A percentile compares a stretch with the other conserved stretches of the same genome.
These are phyloP conservation scores for Fusarium longipes DNA, from an alignment of 2,329 filamentous ascomycete genomes.

Conservation along the genomic window DNA sequence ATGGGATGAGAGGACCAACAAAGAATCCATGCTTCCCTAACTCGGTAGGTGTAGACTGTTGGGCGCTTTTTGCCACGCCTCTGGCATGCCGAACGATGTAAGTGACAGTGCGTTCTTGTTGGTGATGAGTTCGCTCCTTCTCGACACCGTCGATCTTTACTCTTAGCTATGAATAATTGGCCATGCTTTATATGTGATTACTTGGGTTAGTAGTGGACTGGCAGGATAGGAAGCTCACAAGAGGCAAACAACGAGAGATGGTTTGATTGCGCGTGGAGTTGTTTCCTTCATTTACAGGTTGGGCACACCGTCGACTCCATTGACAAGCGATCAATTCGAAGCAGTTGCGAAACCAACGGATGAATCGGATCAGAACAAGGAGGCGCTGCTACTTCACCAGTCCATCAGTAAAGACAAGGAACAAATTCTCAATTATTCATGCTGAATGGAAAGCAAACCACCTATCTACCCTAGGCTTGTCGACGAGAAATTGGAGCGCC, in stretches of 20 bases:
- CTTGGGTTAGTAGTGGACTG: neutral
- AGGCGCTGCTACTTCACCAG: neutral
- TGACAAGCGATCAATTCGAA: too few relatives aligned
- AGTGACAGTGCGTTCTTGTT: slow-evolving; percentile 2
- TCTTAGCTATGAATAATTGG: neutral
- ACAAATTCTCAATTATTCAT: neutral
- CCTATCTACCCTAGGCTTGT: slow-evolving; percentile 26
- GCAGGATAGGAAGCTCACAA: neutral
- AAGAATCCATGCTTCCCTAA: slow-evolving; percentile 25
- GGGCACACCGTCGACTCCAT: neutral
- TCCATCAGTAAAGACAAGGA: neutral
- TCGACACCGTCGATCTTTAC: neutral
- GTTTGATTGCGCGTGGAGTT: too few relatives aligned
- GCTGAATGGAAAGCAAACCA: too few relatives aligned
- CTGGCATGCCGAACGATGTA: neutral
- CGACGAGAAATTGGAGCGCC: neutral
- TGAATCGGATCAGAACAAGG: too few relatives aligned
- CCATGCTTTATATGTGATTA: neutral
- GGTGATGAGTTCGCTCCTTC: slow-evolving; percentile 6
- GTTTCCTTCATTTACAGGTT: neutral
- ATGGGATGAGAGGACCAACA: slow-evolving; percentile 19
- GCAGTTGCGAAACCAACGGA: too few relatives aligned
- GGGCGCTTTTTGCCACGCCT: slow-evolving; percentile 11
- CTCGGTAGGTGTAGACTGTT: too few relatives aligned
- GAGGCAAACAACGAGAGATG: neutral